Evolutionary conservation across 2,329 filamentous ascomycete genomes (phyloP).

Genomic region (Epichloe baconii): DNA sequence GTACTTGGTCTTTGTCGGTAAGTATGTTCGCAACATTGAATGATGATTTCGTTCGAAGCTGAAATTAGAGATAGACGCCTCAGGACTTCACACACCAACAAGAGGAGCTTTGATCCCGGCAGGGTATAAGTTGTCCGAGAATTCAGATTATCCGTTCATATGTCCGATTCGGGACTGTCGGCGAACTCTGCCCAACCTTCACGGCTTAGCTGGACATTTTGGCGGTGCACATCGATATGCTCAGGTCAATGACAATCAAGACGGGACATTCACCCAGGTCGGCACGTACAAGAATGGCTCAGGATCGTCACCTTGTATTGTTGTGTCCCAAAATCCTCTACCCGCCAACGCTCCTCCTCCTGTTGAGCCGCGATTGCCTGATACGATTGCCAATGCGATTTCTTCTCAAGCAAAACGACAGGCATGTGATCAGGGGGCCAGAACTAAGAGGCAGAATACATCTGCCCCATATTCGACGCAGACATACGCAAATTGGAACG

Average conservation of each 20-base stretch:
- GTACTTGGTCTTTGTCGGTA: not conserved
- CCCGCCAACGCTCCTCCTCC: constrained; percentile 8
- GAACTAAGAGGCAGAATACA: not conserved
- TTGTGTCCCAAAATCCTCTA: constrained; percentile 16
- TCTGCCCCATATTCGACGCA: not conserved
- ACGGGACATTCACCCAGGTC: constrained; percentile 24
- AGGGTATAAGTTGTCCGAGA: constrained; percentile 16
- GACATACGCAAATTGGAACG: not conserved
- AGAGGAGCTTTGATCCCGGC: constrained; percentile 21
- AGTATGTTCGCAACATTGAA: not conserved
- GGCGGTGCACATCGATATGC: constrained; percentile 11
- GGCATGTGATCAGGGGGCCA: not conserved
- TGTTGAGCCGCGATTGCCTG: constrained; percentile 2
- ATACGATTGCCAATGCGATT: not conserved
- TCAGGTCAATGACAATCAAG: constrained; percentile 27
- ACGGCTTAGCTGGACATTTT: constrained; percentile 15
- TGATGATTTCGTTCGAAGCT: not conserved
- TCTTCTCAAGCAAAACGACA: not conserved
- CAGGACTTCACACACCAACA: not conserved
- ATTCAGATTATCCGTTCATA: constrained; percentile 15
- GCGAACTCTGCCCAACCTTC: constrained; percentile 13
- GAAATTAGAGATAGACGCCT: not conserved
- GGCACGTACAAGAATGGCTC: constrained; percentile 12
- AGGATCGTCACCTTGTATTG: constrained; percentile 14
- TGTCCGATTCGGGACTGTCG: constrained; percentile 27